These are phyloP conservation scores for Graphilbum ipis-grandicollis DNA, from an alignment of 2,329 filamentous ascomycete species.

Conservation along the genomic window DNA sequence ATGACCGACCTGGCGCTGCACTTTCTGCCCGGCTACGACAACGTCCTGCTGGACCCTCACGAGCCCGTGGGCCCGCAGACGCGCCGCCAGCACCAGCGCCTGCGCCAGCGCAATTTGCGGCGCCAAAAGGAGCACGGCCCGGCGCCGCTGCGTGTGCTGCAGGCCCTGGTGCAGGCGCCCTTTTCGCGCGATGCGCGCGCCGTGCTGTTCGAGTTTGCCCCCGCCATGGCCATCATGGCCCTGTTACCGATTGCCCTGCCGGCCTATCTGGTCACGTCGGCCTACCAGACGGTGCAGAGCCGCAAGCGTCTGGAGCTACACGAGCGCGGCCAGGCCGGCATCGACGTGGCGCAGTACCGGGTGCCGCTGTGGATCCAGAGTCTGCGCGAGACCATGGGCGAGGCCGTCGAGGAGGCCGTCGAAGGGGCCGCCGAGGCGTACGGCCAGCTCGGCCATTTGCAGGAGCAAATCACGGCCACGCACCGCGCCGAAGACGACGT, in stretches of 20 bases:
- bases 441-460: too few relatives aligned
- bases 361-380: constrained; percentile 61
- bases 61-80: constrained; percentile 30
- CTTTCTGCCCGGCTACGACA: constrained; percentile 55
- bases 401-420: too few relatives aligned
- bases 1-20: constrained; percentile 51
- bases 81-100: background rate
- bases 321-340: constrained; percentile 50
- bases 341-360: constrained; percentile 53
- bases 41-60: constrained; percentile 55
- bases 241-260: constrained; percentile 57
- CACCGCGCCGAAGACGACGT: too few relatives aligned
- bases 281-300: constrained; percentile 60
- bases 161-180: constrained; percentile 5
- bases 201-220: constrained; percentile 11
- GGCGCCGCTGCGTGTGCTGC: background rate
- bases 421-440: too few relatives aligned
- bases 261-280: constrained; percentile 58
- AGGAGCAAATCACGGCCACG: too few relatives aligned
- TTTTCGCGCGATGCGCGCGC: constrained; percentile 5
- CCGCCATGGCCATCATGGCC: constrained; percentile 46
- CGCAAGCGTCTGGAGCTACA: constrained; percentile 59
- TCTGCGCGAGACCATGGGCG: constrained; percentile 59
- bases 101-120: constrained; percentile 1
- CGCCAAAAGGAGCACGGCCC: background rate